A percentile compares a stretch with the other conserved stretches of the same genome.
phyloP scores from a whole-genome alignment of 1,139 yeast species.

The Candida gigantensis region DNA sequence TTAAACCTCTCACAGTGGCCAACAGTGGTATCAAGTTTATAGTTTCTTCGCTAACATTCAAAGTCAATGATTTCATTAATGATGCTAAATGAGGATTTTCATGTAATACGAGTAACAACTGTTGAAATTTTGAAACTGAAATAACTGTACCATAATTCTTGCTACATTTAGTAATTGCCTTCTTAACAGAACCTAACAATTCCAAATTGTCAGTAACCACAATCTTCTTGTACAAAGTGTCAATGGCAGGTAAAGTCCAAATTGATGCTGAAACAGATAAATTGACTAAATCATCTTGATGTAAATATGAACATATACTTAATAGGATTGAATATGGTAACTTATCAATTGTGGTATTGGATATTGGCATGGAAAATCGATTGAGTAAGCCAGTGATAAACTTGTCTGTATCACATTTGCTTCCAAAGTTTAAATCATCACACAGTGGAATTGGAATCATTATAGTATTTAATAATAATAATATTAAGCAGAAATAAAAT shows the following conservation, averaged over 20 bases:
- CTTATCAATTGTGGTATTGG: slow-evolving; percentile 1
- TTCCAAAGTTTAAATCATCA: slow-evolving; percentile 1
- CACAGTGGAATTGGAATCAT: neutral
- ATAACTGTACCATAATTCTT: slow-evolving; percentile 9
- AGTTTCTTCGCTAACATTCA: slow-evolving; percentile 9
- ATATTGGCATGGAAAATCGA: neutral
- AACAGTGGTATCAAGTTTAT: slow-evolving; percentile 5
- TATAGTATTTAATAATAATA: too few species aligned
- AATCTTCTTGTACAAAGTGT: slow-evolving; percentile 9
- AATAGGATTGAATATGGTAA: slow-evolving; percentile 8
- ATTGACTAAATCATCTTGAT: slow-evolving; percentile 7
- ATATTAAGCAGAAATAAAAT: too few species aligned
- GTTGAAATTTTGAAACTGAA: slow-evolving; percentile 7
- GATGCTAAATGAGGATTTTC: slow-evolving; percentile 4
- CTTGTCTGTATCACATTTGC: slow-evolving; percentile 1
- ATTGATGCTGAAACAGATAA: slow-evolving; percentile 7
- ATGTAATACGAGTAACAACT: slow-evolving; percentile 2
- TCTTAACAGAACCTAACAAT: slow-evolving; percentile 3
- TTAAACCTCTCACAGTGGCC: neutral
- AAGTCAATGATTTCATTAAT: slow-evolving; percentile 6
- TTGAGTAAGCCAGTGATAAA: neutral
- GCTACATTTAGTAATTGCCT: slow-evolving; percentile 2
- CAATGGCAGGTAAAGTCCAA: slow-evolving; percentile 10
- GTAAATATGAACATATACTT: slow-evolving; percentile 8
- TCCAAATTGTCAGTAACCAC: slow-evolving; percentile 9